Base-by-base conservation (phyloP, 768 basidiomycete species). In the Hydnum rufescens region DNA sequence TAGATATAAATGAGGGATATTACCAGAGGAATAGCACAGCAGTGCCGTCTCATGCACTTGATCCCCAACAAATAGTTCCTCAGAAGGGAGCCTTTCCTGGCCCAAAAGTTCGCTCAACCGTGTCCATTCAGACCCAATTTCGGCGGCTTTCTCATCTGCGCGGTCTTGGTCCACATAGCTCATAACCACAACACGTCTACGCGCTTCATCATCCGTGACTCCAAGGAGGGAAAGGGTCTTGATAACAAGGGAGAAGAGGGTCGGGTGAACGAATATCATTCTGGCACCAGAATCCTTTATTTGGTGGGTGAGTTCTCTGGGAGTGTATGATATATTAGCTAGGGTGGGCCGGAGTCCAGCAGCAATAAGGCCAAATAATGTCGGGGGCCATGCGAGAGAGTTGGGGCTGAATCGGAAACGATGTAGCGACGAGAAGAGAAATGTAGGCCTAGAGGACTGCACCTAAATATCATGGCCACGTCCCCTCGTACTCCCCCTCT, bases 321-420 rank as follows among this genome's bases (percentile, higher is more conserved):
- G 62, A 3, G 76, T 80, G 59, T 84, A 89, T 0, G 71, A 70
- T 54, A 72, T 76, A 61, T 87, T 90, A 16, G 81, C 80, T 13
- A 83, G 74, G 0, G 85, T 82, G 51, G 74, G 73, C 42, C 74
- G 66, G 18, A 84, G 60, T 3, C 82, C 82, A 0, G 78, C 80
- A 0, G 85, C 79, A 42, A 79, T 67, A 61, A 64, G 63, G 47
- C 63, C 66, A 19, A 67, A 64, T 3, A 77, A 54, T 47, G 71
- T 61, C 53, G 75, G 61, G 1, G 76, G 73, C 66, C 69, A 79
- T 42, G 67, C 66, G 44, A 86, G 58, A 19, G 70, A 76, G 64
- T 89, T 88, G 5, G 73, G 77, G 1, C 78, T 78, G 61, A 73
- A 16, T 8, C 28, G 16, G 13, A 30, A 6, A 23, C 22, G 19